These are phyloP conservation scores for Cairneyella variabilis DNA, from an alignment of 495 filamentous ascomycete genomes.

Conservation along the genomic window DNA sequence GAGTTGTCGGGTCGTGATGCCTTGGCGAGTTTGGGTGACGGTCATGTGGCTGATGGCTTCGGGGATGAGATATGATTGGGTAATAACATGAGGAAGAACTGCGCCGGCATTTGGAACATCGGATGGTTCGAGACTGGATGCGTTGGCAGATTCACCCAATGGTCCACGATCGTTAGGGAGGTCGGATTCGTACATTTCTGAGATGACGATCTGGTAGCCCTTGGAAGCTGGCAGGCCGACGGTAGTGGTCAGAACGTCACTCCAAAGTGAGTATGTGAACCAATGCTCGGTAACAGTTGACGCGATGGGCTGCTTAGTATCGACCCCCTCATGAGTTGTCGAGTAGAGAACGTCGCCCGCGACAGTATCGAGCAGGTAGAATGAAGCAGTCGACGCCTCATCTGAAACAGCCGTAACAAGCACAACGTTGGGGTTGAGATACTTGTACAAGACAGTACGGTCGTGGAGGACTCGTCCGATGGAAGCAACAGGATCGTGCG, in stretches of 20 bases:
- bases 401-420: slow-evolving; percentile 69
- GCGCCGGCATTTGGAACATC: slow-evolving; percentile 35
- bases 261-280: slow-evolving; percentile 88
- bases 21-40: slow-evolving; percentile 86
- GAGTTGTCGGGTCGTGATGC: slow-evolving; percentile 81
- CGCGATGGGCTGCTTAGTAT: slow-evolving; percentile 68
- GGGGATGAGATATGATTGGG: slow-evolving; percentile 75
- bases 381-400: slow-evolving; percentile 49
- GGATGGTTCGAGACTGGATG: slow-evolving; percentile 63
- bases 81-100: slow-evolving; percentile 62
- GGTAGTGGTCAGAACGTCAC: slow-evolving; percentile 47
- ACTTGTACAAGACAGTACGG: slow-evolving; percentile 93
- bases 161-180: slow-evolving; percentile 81
- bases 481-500: slow-evolving; percentile 85
- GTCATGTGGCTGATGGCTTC: slow-evolving; percentile 72
- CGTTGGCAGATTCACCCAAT: slow-evolving; percentile 63
- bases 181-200: slow-evolving; percentile 85
- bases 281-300: slow-evolving; percentile 89
- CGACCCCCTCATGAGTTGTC: slow-evolving; percentile 66
- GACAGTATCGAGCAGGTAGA: slow-evolving; percentile 84
- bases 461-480: slow-evolving; percentile 92
- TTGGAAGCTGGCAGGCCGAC: slow-evolving; percentile 54
- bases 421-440: slow-evolving; percentile 83
- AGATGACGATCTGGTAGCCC: slow-evolving; percentile 83
- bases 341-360: slow-evolving; percentile 77